These are phyloP conservation scores for Bondarzewia mesenterica DNA, from an alignment of 1,284 basidiomycete genomes.

Conservation along the genomic window DNA sequence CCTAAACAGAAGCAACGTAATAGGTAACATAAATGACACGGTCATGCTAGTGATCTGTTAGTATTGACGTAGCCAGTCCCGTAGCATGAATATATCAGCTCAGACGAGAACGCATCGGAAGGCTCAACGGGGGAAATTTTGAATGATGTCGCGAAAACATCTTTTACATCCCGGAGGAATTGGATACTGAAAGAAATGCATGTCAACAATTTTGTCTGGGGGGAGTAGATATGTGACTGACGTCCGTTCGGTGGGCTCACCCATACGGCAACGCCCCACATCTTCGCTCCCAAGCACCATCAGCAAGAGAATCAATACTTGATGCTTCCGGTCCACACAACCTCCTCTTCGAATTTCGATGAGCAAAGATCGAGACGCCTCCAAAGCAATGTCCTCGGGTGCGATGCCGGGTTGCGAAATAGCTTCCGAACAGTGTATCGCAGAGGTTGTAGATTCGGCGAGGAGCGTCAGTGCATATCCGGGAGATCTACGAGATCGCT, in stretches of 20 bases:
- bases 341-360: conserved; percentile 78
- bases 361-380: conserved; percentile 74
- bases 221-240: conserved; percentile 33
- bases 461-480: conserved; percentile 91
- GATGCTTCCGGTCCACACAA: conserved; percentile 88
- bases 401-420: conserved; percentile 69
- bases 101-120: conserved; percentile 36
- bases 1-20: background rate
- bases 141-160: conserved; percentile 68
- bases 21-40: background rate
- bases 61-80: conserved; percentile 73
- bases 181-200: conserved; percentile 57
- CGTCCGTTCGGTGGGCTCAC: conserved; percentile 76
- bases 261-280: conserved; percentile 84
- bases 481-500: conserved; percentile 60
- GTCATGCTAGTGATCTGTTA: conserved; percentile 63
- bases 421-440: conserved; percentile 83
- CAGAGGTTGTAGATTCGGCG: conserved; percentile 88
- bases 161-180: conserved; percentile 79
- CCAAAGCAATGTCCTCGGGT: conserved; percentile 90
- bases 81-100: conserved; percentile 72
- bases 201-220: background rate
- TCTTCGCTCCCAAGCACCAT: conserved; percentile 97
- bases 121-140: conserved; percentile 40
- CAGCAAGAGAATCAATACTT: conserved; percentile 80